These are phyloP conservation scores for Exophiala alcalophila DNA, from an alignment of 2,329 filamentous ascomycete genomes.

Conservation along the genomic window DNA sequence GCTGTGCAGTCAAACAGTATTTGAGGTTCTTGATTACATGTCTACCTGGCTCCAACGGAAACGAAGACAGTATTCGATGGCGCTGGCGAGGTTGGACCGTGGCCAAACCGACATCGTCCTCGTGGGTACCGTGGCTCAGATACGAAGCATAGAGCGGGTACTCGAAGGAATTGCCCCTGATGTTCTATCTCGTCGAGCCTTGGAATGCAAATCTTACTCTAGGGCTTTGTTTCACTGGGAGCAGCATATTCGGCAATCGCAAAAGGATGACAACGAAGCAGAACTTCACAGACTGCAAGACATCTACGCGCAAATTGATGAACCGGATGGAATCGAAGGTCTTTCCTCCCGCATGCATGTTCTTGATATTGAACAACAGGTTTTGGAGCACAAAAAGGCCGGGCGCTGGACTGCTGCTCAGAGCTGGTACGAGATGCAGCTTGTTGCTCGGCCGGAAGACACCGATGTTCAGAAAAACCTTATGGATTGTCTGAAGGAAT, in stretches of 20 bases:
- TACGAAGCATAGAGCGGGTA: constrained; percentile 68
- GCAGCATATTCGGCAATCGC: constrained; percentile 67
- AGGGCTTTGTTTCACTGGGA: constrained; percentile 93
- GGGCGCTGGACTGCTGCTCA: constrained; percentile 92
- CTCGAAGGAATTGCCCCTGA: constrained; percentile 67
- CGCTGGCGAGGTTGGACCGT: constrained; percentile 19
- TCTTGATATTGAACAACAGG: constrained; percentile 88
- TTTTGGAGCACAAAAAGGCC: constrained; percentile 87
- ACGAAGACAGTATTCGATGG: constrained; percentile 45
- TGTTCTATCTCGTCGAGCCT: constrained; percentile 73
- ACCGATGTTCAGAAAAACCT: constrained; percentile 76
- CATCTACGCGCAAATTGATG: constrained; percentile 96
- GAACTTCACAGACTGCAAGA: constrained; percentile 77
- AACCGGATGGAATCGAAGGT: constrained; percentile 93
- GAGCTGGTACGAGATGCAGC: constrained; percentile 92
- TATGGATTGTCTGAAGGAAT: constrained; percentile 84
- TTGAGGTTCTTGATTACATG: constrained; percentile 85
- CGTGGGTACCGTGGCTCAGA: constrained; percentile 37
- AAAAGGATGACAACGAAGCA: constrained; percentile 52
- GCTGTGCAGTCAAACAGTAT: constrained; percentile 87
- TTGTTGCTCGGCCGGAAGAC: constrained; percentile 75
- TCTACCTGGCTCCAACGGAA: constrained; percentile 86
- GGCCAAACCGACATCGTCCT: constrained; percentile 21
- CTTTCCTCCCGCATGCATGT: constrained; percentile 84
- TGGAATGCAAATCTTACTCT: constrained; percentile 92